Evolutionary conservation across 768 basidiomycete species (phyloP).

Genomic region (Amanita inopinata): DNA sequence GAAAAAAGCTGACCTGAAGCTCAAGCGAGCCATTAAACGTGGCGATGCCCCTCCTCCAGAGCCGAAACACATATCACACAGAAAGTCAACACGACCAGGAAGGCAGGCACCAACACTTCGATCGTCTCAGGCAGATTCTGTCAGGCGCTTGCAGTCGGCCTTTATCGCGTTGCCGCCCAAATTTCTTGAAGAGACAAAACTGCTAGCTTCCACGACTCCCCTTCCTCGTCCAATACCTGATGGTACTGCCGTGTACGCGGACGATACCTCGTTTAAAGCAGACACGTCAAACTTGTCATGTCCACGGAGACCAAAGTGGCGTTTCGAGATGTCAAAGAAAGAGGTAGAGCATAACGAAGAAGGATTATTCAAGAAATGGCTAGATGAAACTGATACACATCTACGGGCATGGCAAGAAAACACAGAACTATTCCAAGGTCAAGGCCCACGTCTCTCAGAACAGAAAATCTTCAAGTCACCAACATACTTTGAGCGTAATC

Average conservation of each 20-base stretch:
- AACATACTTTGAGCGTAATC: slow-evolving; percentile 79
- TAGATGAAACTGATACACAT: slow-evolving; percentile 48
- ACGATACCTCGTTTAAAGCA: slow-evolving; percentile 14
- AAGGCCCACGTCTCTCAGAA: slow-evolving; percentile 8
- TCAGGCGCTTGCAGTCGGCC: slow-evolving; percentile 54
- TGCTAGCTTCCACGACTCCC: slow-evolving; percentile 40
- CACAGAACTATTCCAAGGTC: slow-evolving; percentile 11
- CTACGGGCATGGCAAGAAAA: slow-evolving; percentile 42
- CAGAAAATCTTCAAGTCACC: slow-evolving; percentile 48
- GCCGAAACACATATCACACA: slow-evolving; percentile 20
- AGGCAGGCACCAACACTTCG: neutral
- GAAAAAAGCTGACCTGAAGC: slow-evolving; percentile 63
- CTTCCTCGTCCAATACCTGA: slow-evolving; percentile 48
- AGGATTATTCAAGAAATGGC: slow-evolving; percentile 73
- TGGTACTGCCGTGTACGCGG: slow-evolving; percentile 28
- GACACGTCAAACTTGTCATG: slow-evolving; percentile 24
- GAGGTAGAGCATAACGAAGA: slow-evolving; percentile 91
- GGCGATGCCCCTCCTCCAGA: slow-evolving; percentile 47
- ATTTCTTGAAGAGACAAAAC: slow-evolving; percentile 53
- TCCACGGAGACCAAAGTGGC: slow-evolving; percentile 80
- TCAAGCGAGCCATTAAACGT: slow-evolving; percentile 78
- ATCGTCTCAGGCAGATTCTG: slow-evolving; percentile 24
- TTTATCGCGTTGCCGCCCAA: slow-evolving; percentile 52
- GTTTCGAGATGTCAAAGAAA: slow-evolving; percentile 75
- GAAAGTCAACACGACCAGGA: slow-evolving; percentile 16